phyloP scores from a whole-genome alignment of 2,329 filamentous ascomycete species.

The Fusarium duplospermum region DNA sequence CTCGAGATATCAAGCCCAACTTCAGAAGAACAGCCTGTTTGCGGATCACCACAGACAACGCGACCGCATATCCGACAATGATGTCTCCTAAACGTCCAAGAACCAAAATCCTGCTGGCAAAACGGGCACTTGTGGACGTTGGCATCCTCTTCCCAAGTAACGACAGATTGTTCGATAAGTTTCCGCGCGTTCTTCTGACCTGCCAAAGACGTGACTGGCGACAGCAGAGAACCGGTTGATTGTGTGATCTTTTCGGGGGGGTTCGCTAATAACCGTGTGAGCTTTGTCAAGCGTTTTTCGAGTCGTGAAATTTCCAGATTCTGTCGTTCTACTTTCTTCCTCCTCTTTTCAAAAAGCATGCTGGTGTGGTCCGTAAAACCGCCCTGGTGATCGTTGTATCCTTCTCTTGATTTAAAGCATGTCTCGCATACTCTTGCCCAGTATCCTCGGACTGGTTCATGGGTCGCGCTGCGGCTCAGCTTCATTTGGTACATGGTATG shows the following conservation, averaged over 20 bases:
- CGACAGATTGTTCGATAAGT: slow-evolving; percentile 87
- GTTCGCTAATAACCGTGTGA: slow-evolving; percentile 85
- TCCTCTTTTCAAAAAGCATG: slow-evolving; percentile 77
- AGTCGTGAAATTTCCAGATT: slow-evolving; percentile 89
- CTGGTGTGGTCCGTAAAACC: slow-evolving; percentile 76
- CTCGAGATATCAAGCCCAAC: slow-evolving; percentile 80
- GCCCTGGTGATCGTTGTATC: slow-evolving; percentile 91
- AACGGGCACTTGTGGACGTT: slow-evolving; percentile 86
- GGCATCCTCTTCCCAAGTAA: slow-evolving; percentile 94
- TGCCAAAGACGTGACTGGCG: slow-evolving; percentile 69
- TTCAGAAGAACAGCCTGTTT: slow-evolving; percentile 86
- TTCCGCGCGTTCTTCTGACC: slow-evolving; percentile 83
- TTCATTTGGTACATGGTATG: slow-evolving; percentile 99
- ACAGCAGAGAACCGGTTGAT: slow-evolving; percentile 65
- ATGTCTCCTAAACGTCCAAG: slow-evolving; percentile 91
- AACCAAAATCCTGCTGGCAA: slow-evolving; percentile 94
- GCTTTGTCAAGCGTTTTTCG: slow-evolving; percentile 90
- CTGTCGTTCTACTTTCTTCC: slow-evolving; percentile 83
- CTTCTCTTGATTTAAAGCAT: slow-evolving; percentile 96
- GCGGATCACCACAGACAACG: slow-evolving; percentile 89
- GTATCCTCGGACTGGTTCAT: slow-evolving; percentile 88
- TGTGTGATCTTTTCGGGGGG: slow-evolving; percentile 73
- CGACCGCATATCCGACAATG: slow-evolving; percentile 94
- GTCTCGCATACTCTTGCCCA: slow-evolving; percentile 98
- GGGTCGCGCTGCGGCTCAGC: slow-evolving; percentile 85